Percentiles rank a stretch among this genome's conserved stretches.
phyloP scores from a whole-genome alignment of 805 yeast species.

The Pichia membranifaciens region DNA sequence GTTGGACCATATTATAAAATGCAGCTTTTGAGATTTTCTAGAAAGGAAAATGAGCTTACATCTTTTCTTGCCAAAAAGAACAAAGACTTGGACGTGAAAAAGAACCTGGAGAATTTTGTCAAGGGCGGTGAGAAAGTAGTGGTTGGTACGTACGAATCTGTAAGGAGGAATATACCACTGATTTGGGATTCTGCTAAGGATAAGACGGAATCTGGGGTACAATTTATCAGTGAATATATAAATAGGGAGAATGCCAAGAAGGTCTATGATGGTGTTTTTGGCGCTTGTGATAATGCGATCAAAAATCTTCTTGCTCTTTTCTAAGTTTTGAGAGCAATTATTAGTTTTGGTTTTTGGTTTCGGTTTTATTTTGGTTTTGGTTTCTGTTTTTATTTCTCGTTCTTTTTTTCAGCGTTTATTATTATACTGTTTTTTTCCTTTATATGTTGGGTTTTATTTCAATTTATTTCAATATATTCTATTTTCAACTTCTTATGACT shows the following conservation, averaged over 20 bases:
- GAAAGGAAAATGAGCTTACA: too few species aligned
- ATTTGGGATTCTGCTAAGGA: not conserved
- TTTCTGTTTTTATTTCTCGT: too few species aligned
- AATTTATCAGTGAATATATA: not conserved
- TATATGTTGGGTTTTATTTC: too few species aligned
- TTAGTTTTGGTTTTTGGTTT: too few species aligned
- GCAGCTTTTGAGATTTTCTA: too few species aligned
- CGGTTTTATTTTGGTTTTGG: too few species aligned
- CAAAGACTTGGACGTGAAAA: not conserved
- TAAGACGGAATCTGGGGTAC: not conserved
- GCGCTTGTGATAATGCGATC: not conserved
- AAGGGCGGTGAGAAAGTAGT: not conserved
- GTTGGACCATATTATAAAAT: too few species aligned
- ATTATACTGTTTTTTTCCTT: too few species aligned
- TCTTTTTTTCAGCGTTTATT: too few species aligned
- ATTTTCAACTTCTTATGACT: too few species aligned
- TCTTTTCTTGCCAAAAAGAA: not conserved
- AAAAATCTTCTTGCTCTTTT: not conserved
- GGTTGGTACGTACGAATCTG: not conserved
- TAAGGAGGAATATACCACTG: not conserved
- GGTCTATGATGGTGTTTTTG: not conserved
- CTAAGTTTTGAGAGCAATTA: too few species aligned
- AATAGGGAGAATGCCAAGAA: not conserved
- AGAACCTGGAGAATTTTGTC: not conserved
- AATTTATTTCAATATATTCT: too few species aligned